These are phyloP conservation scores for Fusarium oxysporum DNA, from an alignment of 2,329 filamentous ascomycete species.

Conservation along the genomic window DNA sequence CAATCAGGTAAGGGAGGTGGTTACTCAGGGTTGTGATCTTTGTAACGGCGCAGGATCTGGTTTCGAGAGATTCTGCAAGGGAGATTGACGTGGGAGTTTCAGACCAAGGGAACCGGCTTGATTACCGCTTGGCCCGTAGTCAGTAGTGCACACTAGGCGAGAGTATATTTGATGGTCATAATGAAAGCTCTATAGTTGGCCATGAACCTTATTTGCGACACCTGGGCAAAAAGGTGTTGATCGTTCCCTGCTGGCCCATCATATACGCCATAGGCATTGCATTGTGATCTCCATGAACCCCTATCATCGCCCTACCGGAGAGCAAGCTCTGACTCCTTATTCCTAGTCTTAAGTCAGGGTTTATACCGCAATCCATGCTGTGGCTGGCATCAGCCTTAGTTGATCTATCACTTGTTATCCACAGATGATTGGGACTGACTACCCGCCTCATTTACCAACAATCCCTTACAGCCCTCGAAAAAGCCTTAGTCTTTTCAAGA, in stretches of 20 bases:
- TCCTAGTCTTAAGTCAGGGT: background rate
- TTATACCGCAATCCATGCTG: slow-evolving; percentile 10
- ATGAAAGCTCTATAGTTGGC: background rate
- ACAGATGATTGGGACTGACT: background rate
- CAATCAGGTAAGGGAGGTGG: slow-evolving; percentile 24
- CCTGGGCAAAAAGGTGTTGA: background rate
- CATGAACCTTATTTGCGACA: background rate
- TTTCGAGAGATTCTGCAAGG: slow-evolving; percentile 28
- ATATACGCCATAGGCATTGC: slow-evolving; percentile 2
- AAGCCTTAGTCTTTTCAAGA: background rate
- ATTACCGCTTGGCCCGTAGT: slow-evolving; percentile 7
- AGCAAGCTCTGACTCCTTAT: background rate
- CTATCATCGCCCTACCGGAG: slow-evolving; percentile 8
- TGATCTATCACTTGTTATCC: slow-evolving; percentile 22
- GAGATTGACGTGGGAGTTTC: slow-evolving; percentile 9
- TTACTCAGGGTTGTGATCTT: background rate
- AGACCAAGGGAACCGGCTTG: slow-evolving; percentile 9
- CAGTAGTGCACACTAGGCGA: slow-evolving; percentile 20
- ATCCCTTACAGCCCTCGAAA: slow-evolving; percentile 10
- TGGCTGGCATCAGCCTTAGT: slow-evolving; percentile 20
- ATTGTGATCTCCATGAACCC: slow-evolving; percentile 11
- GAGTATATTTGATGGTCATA: slow-evolving; percentile 1
- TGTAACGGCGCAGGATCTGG: slow-evolving; percentile 16
- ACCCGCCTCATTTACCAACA: slow-evolving; percentile 17
- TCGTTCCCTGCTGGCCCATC: background rate